A percentile compares a stretch with the other conserved stretches of the same genome.
phyloP scores from a whole-genome alignment of 306 rosid genomes.

The Vachellia collinsii region DNA sequence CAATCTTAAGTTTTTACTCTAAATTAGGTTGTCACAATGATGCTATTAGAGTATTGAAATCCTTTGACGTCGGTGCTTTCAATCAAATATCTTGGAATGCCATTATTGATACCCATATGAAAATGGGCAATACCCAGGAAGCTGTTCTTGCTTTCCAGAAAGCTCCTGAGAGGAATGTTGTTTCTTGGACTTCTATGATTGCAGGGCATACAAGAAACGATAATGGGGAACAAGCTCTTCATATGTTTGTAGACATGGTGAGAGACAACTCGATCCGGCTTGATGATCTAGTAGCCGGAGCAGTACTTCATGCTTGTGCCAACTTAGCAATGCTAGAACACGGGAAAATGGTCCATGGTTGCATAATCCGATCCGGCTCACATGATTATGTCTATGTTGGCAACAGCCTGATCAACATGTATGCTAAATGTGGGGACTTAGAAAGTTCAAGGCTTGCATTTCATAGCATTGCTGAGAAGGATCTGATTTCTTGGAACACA shows the following conservation, averaged over 20 bases:
- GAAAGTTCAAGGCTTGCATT: slow-evolving; percentile 59
- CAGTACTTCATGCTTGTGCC: slow-evolving; percentile 81
- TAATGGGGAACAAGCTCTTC: slow-evolving; percentile 64
- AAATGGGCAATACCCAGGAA: slow-evolving; percentile 57
- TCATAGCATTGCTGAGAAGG: slow-evolving; percentile 53
- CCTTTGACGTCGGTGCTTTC: slow-evolving; percentile 38
- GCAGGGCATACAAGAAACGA: slow-evolving; percentile 71
- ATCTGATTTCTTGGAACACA: slow-evolving; percentile 80
- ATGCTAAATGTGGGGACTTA: slow-evolving; percentile 75
- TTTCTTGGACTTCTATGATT: slow-evolving; percentile 88
- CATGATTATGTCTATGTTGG: slow-evolving; percentile 55
- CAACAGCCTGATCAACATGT: slow-evolving; percentile 78
- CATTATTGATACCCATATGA: slow-evolving; percentile 80
- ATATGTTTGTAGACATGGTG: slow-evolving; percentile 63
- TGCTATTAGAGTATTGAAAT: slow-evolving; percentile 55
- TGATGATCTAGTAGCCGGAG: slow-evolving; percentile 71
- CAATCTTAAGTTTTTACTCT: slow-evolving; percentile 70
- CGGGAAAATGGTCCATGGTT: slow-evolving; percentile 70
- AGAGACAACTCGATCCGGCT: slow-evolving; percentile 51
- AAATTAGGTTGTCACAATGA: slow-evolving; percentile 55
- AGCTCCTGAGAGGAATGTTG: slow-evolving; percentile 63
- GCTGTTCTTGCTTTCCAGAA: slow-evolving; percentile 68
- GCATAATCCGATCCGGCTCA: slow-evolving; percentile 52
- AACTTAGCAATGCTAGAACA: slow-evolving; percentile 59
- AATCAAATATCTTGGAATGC: slow-evolving; percentile 85